These are phyloP conservation scores for Hypholoma fasciculare DNA, from an alignment of 768 basidiomycete genomes.

Conservation along the genomic window DNA sequence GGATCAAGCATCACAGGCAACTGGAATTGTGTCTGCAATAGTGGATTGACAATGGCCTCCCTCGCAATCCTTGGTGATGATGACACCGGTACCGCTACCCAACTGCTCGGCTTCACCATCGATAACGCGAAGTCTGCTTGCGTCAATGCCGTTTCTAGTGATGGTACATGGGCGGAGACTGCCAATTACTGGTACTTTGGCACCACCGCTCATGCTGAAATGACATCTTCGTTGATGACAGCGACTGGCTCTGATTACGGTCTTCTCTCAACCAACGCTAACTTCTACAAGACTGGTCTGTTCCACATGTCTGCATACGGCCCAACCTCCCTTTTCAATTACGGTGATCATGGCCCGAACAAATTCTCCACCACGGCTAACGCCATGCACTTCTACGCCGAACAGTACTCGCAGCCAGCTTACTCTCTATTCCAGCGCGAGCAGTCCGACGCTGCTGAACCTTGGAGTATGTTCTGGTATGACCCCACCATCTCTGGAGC, in stretches of 20 bases:
- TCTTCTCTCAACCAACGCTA: slow-evolving; percentile 69
- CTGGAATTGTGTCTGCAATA: slow-evolving; percentile 98
- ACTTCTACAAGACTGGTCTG: slow-evolving; percentile 68
- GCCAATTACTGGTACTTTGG: slow-evolving; percentile 97
- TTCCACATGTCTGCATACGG: slow-evolving; percentile 92
- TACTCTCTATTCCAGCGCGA: slow-evolving; percentile 93
- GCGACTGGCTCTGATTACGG: slow-evolving; percentile 86
- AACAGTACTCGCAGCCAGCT: slow-evolving; percentile 64
- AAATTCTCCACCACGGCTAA: slow-evolving; percentile 96
- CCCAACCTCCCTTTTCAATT: slow-evolving; percentile 83
- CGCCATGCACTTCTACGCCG: slow-evolving; percentile 75
- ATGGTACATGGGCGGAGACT: slow-evolving; percentile 94
- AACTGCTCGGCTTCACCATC: slow-evolving; percentile 68
- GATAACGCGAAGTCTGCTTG: slow-evolving; percentile 80
- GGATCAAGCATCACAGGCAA: slow-evolving; percentile 68
- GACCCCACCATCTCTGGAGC: slow-evolving; percentile 80
- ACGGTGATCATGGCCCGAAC: slow-evolving; percentile 89
- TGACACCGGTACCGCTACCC: slow-evolving; percentile 65
- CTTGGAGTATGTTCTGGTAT: slow-evolving; percentile 94
- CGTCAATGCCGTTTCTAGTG: slow-evolving; percentile 54
- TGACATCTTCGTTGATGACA: slow-evolving; percentile 77
- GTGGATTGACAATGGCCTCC: slow-evolving; percentile 84
- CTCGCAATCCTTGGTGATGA: slow-evolving; percentile 90
- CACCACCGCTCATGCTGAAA: slow-evolving; percentile 87
- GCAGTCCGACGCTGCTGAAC: slow-evolving; percentile 77